Percentiles rank a stretch among this genome's conserved stretches.
Evolutionary conservation across 768 basidiomycete genomes (phyloP).

Genomic region (Coprinellus aureogranulatus): DNA sequence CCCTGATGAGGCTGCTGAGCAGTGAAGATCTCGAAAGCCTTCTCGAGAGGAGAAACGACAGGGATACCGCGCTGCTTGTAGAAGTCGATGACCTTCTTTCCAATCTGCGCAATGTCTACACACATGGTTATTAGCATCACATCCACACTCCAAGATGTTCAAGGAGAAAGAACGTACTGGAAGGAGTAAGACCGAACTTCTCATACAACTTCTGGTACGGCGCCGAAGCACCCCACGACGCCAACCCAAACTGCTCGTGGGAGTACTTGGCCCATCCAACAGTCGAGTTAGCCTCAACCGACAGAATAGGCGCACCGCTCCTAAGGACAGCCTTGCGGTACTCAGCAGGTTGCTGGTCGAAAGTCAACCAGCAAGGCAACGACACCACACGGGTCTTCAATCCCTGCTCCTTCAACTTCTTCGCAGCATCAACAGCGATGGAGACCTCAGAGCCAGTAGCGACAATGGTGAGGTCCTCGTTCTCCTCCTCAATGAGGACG

Average conservation of each 20-base stretch:
- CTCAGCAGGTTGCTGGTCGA: conserved; percentile 74
- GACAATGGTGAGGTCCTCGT: conserved; percentile 87
- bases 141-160: background rate
- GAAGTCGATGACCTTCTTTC: conserved; percentile 84
- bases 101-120: conserved; percentile 71
- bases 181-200: conserved; percentile 81
- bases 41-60: conserved; percentile 72
- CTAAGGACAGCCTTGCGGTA: conserved; percentile 85
- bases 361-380: conserved; percentile 87
- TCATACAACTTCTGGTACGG: conserved; percentile 90
- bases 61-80: conserved; percentile 77
- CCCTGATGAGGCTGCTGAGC: too few species aligned
- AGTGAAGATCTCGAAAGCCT: conserved; percentile 46
- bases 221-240: conserved; percentile 83
- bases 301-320: conserved; percentile 86
- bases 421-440: conserved; percentile 85
- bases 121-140: conserved; percentile 10
- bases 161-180: conserved; percentile 44
- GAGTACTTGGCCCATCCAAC: conserved; percentile 87
- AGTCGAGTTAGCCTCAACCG: conserved; percentile 82
- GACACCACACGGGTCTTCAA: conserved; percentile 81
- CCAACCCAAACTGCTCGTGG: conserved; percentile 82
- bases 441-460: conserved; percentile 86
- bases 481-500: conserved; percentile 75
- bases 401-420: conserved; percentile 72